phyloP scores from a whole-genome alignment of 805 yeast genomes.

The Candida mattraensis region DNA sequence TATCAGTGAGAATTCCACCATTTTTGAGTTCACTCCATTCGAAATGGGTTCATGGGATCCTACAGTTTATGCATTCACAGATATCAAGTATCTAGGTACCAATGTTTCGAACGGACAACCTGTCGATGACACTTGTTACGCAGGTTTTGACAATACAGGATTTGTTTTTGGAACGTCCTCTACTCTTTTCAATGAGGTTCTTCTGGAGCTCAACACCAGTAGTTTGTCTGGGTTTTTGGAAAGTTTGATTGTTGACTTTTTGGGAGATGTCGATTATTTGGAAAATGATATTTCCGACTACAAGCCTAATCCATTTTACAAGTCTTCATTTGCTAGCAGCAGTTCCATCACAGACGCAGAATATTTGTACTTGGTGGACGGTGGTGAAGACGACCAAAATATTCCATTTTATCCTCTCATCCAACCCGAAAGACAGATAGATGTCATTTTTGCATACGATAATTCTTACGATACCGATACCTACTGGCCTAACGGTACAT shows the following conservation, averaged over 20 bases:
- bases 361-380: conserved; percentile 63
- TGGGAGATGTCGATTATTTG: conserved; percentile 41
- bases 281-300: conserved; percentile 71
- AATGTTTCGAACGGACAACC: conserved; percentile 60
- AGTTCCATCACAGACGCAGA: conserved; percentile 40
- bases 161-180: conserved; percentile 83
- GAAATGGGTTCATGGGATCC: conserved; percentile 92
- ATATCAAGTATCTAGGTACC: conserved; percentile 70
- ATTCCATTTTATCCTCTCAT: conserved; percentile 67
- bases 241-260: conserved; percentile 44
- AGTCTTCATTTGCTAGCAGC: conserved; percentile 39
- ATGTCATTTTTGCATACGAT: conserved; percentile 64
- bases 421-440: conserved; percentile 60
- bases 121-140: conserved; percentile 49
- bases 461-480: conserved; percentile 63
- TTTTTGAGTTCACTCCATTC: conserved; percentile 61
- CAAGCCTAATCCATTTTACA: conserved; percentile 69
- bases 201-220: conserved; percentile 57
- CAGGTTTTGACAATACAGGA: conserved; percentile 80
- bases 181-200: conserved; percentile 68
- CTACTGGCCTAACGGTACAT: conserved; percentile 67
- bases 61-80: conserved; percentile 60
- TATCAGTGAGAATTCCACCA: conserved; percentile 66
- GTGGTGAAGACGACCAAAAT: conserved; percentile 77
- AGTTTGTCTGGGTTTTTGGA: conserved; percentile 47